Conservation (phyloP, 2,329 filamentous ascomycete genomes). For the Mollisia scopiformis region DNA sequence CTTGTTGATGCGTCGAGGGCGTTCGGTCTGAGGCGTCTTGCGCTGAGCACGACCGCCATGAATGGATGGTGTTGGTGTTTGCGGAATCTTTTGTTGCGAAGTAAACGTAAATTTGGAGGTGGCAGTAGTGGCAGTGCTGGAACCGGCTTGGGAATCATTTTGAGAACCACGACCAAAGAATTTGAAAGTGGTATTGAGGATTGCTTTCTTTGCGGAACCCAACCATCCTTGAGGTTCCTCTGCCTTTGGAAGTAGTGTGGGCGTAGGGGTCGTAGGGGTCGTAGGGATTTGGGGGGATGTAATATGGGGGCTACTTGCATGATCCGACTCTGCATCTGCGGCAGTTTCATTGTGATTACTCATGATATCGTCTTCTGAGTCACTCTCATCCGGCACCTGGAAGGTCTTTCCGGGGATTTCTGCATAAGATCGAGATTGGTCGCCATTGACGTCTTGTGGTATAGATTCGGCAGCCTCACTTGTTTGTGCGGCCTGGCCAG, state of each 20-base stretch:
- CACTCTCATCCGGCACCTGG: background rate
- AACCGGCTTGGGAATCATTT: background rate
- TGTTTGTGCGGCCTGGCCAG: background rate
- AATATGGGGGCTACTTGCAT: background rate
- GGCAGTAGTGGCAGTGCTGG: background rate
- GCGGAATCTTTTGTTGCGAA: background rate
- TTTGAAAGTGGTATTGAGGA: background rate
- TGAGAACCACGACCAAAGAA: background rate
- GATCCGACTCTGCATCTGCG: background rate
- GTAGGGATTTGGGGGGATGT: background rate
- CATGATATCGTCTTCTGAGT: background rate
- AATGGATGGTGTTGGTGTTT: background rate
- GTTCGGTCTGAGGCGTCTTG: background rate
- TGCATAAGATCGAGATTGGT: background rate
- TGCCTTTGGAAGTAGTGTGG: background rate
- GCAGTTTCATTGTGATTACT: background rate
- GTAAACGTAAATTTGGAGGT: background rate
- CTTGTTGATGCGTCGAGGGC: background rate
- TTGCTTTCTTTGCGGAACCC: background rate
- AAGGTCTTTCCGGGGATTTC: background rate
- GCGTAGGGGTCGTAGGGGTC: too few species aligned
- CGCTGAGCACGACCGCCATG: background rate
- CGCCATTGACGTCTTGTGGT: too few species aligned
- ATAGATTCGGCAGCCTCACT: background rate
- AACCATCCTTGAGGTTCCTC: background rate